phyloP scores from a whole-genome alignment of 192 early-diverging fungal species.

The Coemansia sp. region DNA sequence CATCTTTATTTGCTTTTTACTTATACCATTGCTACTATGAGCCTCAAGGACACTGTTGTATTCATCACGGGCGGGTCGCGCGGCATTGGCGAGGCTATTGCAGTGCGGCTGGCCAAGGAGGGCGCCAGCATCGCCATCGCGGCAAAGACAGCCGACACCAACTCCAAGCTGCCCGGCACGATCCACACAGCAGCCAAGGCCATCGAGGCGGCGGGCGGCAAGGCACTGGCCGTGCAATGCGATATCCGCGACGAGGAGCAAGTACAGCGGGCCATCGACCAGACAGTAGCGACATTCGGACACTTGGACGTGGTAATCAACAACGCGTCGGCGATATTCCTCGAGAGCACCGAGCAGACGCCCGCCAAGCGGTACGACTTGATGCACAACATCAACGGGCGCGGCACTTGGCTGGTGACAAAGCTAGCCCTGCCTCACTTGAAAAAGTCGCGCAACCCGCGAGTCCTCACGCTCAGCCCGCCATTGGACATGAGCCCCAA shows the following conservation, averaged over 20 bases:
- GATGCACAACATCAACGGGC: constrained; percentile 78
- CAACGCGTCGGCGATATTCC: constrained; percentile 75
- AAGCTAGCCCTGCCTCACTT: constrained; percentile 71
- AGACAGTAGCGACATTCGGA: constrained; percentile 71
- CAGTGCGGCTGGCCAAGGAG: constrained; percentile 65
- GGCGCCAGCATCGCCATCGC: constrained; percentile 74
- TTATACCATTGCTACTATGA: constrained; percentile 9
- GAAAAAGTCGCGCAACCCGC: constrained; percentile 70
- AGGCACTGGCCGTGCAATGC: constrained; percentile 77
- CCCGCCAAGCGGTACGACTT: constrained; percentile 68
- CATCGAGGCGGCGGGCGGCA: constrained; percentile 76
- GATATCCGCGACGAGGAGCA: constrained; percentile 84
- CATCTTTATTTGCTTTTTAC: not conserved
- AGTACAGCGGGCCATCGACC: constrained; percentile 67
- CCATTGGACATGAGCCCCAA: constrained; percentile 69
- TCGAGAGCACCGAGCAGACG: constrained; percentile 62
- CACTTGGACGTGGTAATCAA: constrained; percentile 86
- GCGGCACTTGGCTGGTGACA: constrained; percentile 80
- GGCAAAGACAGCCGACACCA: constrained; percentile 75
- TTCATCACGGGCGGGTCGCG: constrained; percentile 67
- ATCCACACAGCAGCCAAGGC: constrained; percentile 78
- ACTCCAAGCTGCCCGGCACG: constrained; percentile 81
- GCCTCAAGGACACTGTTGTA: constrained; percentile 58
- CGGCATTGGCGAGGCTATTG: constrained; percentile 84
- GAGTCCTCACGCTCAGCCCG: constrained; percentile 74